phyloP scores from a whole-genome alignment of 192 early-diverging fungal species.

The Coemansia reversa region DNA sequence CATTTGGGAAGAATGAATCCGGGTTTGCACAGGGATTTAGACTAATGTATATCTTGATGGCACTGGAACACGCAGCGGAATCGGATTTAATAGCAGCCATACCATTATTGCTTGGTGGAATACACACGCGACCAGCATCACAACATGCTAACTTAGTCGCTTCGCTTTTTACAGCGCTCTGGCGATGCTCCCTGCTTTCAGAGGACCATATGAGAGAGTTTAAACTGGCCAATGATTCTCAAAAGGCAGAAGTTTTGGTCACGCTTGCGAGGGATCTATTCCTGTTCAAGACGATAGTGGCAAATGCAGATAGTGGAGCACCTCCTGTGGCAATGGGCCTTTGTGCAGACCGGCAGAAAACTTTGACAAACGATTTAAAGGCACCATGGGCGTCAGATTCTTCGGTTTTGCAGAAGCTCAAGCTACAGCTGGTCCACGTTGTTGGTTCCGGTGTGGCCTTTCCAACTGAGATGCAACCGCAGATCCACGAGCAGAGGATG shows the following conservation, averaged over 20 bases:
- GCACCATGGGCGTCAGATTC: conserved; percentile 62
- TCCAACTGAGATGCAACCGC: conserved; percentile 37
- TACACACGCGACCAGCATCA: conserved; percentile 55
- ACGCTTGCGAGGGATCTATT: conserved; percentile 20
- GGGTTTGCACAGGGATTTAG: conserved; percentile 73
- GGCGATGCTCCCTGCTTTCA: conserved; percentile 12
- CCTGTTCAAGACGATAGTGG: conserved; percentile 11
- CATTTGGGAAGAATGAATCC: conserved; percentile 42
- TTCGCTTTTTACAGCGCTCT: conserved; percentile 66
- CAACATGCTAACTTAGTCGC: conserved; percentile 66
- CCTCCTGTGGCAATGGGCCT: conserved; percentile 19
- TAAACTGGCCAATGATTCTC: not conserved
- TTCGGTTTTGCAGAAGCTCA: conserved; percentile 29
- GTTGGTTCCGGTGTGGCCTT: conserved; percentile 40
- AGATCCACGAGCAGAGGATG: conserved; percentile 56
- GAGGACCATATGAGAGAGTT: conserved; percentile 22
- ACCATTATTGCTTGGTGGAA: conserved; percentile 63
- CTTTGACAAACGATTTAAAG: conserved; percentile 72
- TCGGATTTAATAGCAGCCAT: conserved; percentile 54
- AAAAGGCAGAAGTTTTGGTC: conserved; percentile 17
- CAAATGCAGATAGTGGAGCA: not conserved
- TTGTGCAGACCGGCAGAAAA: conserved; percentile 6
- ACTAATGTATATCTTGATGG: conserved; percentile 86
- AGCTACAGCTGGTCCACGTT: conserved; percentile 26
- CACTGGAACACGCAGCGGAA: conserved; percentile 52